Evolutionary conservation across 805 yeast species (phyloP), one percentile per base, ranked within the genome.

Genomic region (Starmerella tilneyi): DNA sequence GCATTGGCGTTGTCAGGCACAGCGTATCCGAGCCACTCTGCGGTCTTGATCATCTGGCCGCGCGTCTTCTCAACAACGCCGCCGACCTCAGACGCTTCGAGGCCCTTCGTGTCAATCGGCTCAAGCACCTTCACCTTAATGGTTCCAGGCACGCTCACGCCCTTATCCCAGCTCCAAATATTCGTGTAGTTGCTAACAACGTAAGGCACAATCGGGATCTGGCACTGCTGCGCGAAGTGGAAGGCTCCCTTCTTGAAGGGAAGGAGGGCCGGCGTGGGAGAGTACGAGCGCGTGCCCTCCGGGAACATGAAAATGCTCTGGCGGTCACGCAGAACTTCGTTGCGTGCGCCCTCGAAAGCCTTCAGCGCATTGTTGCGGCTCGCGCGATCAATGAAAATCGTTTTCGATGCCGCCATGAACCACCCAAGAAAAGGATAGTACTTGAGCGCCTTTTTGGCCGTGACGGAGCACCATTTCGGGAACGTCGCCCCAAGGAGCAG

Each of bases 181-280:
- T 76, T 73, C 3, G 94, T 78, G 44, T 94, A 84, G 67, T 92
- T 92, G 26, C 89, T 76, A 9, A 84, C 86, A 12, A 84, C 94
- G 41, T 82, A 69, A 8, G 99, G 98, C 20, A 92, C 76, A 41
- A 92, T 70, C 16, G 97, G 97, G 29, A 89, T 78, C 33, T 76
- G 77, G 5, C 94, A 94, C 64, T 86, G 94, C 51, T 83, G 81
- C 7, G 99, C 99, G 59, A 92, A 73, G 64, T 92, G 96, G 78
- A 92, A 92, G 0, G 97, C 96, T 45, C 99, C 99, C 62, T 92
- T 92, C 65, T 92, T 92, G 68, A 92, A 85, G 1, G 94, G 94
- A 41, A 85, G 71, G 61, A 92, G 65, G 3, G 71, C 76, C 41
- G 94, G 79, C 28, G 71, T 71, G 20, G 74, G 64, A 9, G 81